Percentiles rank a stretch among this genome's conserved stretches.
phyloP scores from a whole-genome alignment of 2,329 filamentous ascomycete species.

The Pseudopithomyces chartarum region DNA sequence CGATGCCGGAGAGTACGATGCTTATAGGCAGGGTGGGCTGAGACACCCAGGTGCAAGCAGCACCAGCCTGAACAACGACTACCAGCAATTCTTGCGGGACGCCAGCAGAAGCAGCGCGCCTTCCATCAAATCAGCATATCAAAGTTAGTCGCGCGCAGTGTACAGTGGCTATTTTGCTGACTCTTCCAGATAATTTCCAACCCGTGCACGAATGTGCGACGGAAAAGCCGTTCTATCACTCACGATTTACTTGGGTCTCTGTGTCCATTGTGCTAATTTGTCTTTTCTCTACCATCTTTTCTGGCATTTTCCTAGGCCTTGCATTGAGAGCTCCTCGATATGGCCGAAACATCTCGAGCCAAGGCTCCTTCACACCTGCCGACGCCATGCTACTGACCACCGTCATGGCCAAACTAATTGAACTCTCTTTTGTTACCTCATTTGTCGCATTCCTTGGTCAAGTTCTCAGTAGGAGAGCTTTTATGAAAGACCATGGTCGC shows the following conservation, averaged over 20 bases:
- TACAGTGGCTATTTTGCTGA: neutral
- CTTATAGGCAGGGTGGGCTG: conserved; percentile 30
- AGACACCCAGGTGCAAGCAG: conserved; percentile 25
- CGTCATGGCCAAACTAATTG: conserved; percentile 75
- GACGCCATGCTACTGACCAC: conserved; percentile 72
- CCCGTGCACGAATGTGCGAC: conserved; percentile 45
- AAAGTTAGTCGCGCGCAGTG: conserved; percentile 20
- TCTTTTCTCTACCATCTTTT: conserved; percentile 67
- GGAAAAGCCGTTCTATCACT: conserved; percentile 44
- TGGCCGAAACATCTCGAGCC: conserved; percentile 60
- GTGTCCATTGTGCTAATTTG: conserved; percentile 52
- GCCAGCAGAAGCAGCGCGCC: conserved; percentile 25
- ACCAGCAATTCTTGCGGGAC: conserved; percentile 36
- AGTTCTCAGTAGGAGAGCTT: conserved; percentile 70
- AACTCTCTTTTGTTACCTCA: conserved; percentile 77
- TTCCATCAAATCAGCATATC: conserved; percentile 43
- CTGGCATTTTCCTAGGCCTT: conserved; percentile 68
- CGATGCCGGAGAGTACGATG: conserved; percentile 32
- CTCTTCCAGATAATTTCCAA: conserved; percentile 30
- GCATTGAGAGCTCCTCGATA: conserved; percentile 68
- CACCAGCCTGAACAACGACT: conserved; percentile 29
- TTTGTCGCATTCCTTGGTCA: conserved; percentile 78
- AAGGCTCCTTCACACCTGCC: conserved; percentile 60
- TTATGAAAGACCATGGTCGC: conserved; percentile 59
- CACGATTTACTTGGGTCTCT: conserved; percentile 55